Conservation (phyloP, 1,284 basidiomycete genomes). For the Ceratobasidium sp. region DNA sequence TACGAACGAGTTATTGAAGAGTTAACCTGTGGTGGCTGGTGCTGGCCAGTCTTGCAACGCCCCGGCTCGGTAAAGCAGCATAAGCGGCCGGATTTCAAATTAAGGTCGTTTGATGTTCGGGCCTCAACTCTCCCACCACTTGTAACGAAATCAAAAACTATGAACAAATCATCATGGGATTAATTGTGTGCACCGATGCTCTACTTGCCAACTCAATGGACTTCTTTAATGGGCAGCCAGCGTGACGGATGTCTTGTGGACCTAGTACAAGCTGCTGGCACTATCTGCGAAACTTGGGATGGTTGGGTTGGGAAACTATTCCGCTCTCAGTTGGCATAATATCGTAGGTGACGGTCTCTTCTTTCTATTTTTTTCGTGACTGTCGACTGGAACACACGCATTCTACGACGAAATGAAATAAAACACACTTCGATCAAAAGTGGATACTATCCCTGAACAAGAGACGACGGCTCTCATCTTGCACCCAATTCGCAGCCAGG, state of each 20-base stretch:
- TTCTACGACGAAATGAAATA: no score
- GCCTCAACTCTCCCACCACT: neutral
- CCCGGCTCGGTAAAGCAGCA: neutral
- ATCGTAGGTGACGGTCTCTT: no score
- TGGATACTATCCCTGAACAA: neutral
- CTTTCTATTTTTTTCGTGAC: no score
- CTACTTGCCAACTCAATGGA: neutral
- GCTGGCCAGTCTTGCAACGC: no score
- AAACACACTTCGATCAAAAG: no score
- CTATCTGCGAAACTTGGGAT: neutral
- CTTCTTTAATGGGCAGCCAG: neutral
- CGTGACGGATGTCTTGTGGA: neutral
- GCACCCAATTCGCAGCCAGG: no score
- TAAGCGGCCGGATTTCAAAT: conserved; percentile 25
- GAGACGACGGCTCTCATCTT: neutral
- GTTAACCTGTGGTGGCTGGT: conserved; percentile 20
- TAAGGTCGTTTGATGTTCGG: neutral
- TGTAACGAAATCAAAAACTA: neutral
- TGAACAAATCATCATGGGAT: neutral
- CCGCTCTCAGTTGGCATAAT: no score
- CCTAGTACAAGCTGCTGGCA: neutral
- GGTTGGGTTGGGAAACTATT: no score
- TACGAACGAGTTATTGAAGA: no score
- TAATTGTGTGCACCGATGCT: neutral
- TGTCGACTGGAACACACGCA: no score